Percentiles rank a stretch among this genome's conserved stretches.
Conservation (phyloP, 2,329 filamentous ascomycete genomes). For the Anthostomella pinea region DNA sequence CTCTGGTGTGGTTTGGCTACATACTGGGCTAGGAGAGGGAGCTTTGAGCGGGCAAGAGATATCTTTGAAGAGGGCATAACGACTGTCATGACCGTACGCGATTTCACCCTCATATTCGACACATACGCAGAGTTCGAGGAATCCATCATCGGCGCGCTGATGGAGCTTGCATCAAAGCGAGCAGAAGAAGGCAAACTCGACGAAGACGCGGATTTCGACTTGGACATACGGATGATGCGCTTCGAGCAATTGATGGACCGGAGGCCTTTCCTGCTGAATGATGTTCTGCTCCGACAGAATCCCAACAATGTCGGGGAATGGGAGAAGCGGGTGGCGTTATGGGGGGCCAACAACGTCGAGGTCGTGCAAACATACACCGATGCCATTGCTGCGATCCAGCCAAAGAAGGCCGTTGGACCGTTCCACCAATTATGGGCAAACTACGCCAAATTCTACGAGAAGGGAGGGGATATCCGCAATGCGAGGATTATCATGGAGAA, state of each 20-base stretch:
- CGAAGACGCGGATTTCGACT: slow-evolving; percentile 84
- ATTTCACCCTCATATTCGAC: slow-evolving; percentile 96
- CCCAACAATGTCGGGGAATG: slow-evolving; percentile 95
- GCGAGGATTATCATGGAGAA: slow-evolving; percentile 96
- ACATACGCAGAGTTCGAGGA: slow-evolving; percentile 97
- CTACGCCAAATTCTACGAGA: slow-evolving; percentile 96
- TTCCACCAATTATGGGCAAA: slow-evolving; percentile 96
- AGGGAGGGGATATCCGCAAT: slow-evolving; percentile 76
- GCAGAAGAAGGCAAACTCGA: slow-evolving; percentile 77
- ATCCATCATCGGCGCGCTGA: slow-evolving; percentile 84
- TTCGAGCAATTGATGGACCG: slow-evolving; percentile 99
- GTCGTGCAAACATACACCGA: slow-evolving; percentile 93
- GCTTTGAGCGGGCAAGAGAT: slow-evolving; percentile 89
- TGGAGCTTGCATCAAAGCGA: slow-evolving; percentile 79
- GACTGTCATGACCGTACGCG: slow-evolving; percentile 96
- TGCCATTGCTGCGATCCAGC: slow-evolving; percentile 87
- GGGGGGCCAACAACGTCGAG: slow-evolving; percentile 89
- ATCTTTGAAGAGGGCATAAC: slow-evolving; percentile 95
- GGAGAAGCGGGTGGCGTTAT: slow-evolving; percentile 94
- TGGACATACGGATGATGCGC: slow-evolving; percentile 95
- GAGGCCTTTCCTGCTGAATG: slow-evolving; percentile 91
- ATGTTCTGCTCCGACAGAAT: slow-evolving; percentile 91
- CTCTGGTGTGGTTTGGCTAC: slow-evolving; percentile 93
- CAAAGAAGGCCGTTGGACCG: slow-evolving; percentile 89
- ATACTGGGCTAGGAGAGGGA: slow-evolving; percentile 92